Conservation (phyloP, 352 stramenopile species). For the Pythium brassicae region DNA sequence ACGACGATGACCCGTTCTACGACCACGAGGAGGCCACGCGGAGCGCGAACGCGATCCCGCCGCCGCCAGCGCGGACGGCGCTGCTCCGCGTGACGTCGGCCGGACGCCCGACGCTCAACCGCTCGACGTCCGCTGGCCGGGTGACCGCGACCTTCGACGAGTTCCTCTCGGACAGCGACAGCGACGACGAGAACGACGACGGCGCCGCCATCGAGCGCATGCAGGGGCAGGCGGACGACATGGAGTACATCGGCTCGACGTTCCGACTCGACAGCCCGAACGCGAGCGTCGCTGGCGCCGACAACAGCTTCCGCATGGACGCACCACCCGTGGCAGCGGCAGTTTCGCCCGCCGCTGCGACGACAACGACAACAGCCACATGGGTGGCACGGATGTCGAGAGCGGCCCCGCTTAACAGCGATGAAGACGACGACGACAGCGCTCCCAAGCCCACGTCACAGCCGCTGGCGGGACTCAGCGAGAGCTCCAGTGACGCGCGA, state of each 20-base stretch:
- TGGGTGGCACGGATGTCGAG: conserved; percentile 1
- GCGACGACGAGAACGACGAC: conserved; percentile 23
- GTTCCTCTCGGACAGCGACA: conserved; percentile 39
- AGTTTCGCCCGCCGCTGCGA: neutral
- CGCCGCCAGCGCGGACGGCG: neutral
- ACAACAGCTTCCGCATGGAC: conserved; percentile 5
- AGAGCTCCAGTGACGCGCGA: conserved; percentile 3
- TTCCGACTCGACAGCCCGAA: conserved; percentile 24
- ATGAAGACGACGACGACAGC: neutral
- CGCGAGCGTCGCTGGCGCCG: neutral
- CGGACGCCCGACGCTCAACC: conserved; percentile 3
- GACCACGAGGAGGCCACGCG: conserved; percentile 9
- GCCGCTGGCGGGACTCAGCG: neutral
- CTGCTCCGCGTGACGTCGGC: neutral
- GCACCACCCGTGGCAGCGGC: neutral
- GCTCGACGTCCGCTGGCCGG: conserved; percentile 14
- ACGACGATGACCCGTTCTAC: conserved; percentile 14
- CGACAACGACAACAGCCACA: neutral
- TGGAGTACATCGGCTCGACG: conserved; percentile 28
- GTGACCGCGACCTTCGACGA: conserved; percentile 26
- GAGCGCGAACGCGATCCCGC: neutral
- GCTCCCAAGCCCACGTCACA: neutral
- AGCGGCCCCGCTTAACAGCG: neutral
- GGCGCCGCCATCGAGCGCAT: conserved; percentile 27
- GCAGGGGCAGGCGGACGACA: conserved; percentile 50